Evolutionary conservation across 805 yeast genomes (phyloP), one percentile per base, ranked within the genome.

Genomic region (Cephaloascus albidus): DNA sequence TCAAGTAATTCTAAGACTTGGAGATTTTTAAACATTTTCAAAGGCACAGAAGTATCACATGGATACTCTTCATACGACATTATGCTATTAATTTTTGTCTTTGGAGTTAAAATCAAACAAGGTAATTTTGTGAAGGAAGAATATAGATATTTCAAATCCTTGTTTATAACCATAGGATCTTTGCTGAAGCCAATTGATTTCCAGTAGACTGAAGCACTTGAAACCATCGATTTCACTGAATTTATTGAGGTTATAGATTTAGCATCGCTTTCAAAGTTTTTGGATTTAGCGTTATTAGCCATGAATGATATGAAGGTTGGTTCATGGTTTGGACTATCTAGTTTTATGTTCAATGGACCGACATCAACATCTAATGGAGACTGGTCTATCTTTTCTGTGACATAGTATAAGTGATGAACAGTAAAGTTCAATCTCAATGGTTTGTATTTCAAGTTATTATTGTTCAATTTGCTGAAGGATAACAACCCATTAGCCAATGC

Each of bases 31-130:
- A 79, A 80, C 54, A 75, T 65, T 32, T 60, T 60, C n/a, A 80
- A 52, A 3, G 86, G 85, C 6, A 81, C 79, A 3, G 81, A 70
- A 3, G 85, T 77, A 49, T 80, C 86, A 52, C 81, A 78, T 0
- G 85, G 86, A 51, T 74, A 79, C 51, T 79, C 85, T 49, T 79
- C 84, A 52, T 77, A 80, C 2, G 79, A 78, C 37, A 65, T 69
- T 20, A 79, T 78, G 35, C 75, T 58, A 44, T 65, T 71, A 15
- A 81, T 72, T 44, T 76, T 76, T 4, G 76, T 65, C 44, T 76
- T 81, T 10, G 81, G 80, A 10, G 79, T 72, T 40, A 79, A 52
- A 28, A 81, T 59, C 38, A 79, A 62, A 51, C 85, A 77, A 1
- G 86, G 85, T 20, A 79, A 60, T 45, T 78, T 78, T 3, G 83